These are phyloP conservation scores for sunflower (Helianthus annuus) DNA, from an alignment of 129 eudicot genomes.

Conservation along the genomic window HanXRQr2.0-SUNRISE NC_035444.2:50869929-50870428, in stretches of 20 bases:
- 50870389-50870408: too few species aligned
- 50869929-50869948: not conserved
- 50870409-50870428: too few species aligned
- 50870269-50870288: too few species aligned
- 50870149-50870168: not conserved
- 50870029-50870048: not conserved
- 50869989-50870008: not conserved
- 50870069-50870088: not conserved
- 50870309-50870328: too few species aligned
- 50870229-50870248: not conserved
- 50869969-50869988: not conserved
- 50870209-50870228: constrained; percentile 93
- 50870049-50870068: constrained; percentile 5
- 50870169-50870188: constrained; percentile 69
- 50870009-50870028: constrained; percentile 4
- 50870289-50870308: too few species aligned
- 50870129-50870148: not conserved
- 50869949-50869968: not conserved
- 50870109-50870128: not conserved
- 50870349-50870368: too few species aligned
- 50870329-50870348: too few species aligned
- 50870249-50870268: not conserved
- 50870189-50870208: constrained; percentile 83
- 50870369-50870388: too few species aligned
- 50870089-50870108: not conserved